Base-by-base conservation (phyloP, 225 moss, liverwort and hornwort species). In the Rhytidiadelphus loreus region DNA sequence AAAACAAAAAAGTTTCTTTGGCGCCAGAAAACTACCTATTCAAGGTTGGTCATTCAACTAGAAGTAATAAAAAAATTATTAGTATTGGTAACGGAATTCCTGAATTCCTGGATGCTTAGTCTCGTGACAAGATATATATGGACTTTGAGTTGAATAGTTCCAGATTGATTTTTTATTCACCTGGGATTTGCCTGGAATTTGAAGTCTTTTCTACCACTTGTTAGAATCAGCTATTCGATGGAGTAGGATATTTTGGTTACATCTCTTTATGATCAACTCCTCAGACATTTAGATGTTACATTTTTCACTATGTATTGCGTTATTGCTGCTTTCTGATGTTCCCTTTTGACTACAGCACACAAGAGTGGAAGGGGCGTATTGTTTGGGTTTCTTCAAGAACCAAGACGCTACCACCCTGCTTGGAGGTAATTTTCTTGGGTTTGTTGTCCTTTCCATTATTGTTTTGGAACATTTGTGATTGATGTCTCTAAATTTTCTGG, bases 21-120 rank as follows among this genome's bases (percentile, higher is more conserved):
- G 94, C 95, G 48, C 98, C 98, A 62, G 98, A 98, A 89, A 98
- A 98, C 80, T 98, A 98, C 90, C 89, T 98, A n/a, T 98, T 98
- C 86, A 94, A 94, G 96, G 97, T 97, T 86, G 61, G 88, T 88
- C 66, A 77, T 85, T 73, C 37, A 78, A 78, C 61, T 66, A 41
- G 23, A 86, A 61, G 82, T 78, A 43, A 68, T 41, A 21, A 55
- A 56, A 39, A 29, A 44, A 61, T 46, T 52, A 43, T 84, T 71
- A 13, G 16, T 71, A 15, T 33, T 85, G 50, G 57, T 10, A 26
- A 76, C 13, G 29, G 23, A 52, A 73, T 25, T 66, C 41, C 39
- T 68, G 77, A 56, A 87, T 56, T 84, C n/a, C 56, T 84, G 80
- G 55, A 83, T 87, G 72, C 86, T 83, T 25, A 79, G 62, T 56